Evolutionary conservation across 768 basidiomycete species (phyloP).

Genomic region (Gloeophyllum trabeum): DNA sequence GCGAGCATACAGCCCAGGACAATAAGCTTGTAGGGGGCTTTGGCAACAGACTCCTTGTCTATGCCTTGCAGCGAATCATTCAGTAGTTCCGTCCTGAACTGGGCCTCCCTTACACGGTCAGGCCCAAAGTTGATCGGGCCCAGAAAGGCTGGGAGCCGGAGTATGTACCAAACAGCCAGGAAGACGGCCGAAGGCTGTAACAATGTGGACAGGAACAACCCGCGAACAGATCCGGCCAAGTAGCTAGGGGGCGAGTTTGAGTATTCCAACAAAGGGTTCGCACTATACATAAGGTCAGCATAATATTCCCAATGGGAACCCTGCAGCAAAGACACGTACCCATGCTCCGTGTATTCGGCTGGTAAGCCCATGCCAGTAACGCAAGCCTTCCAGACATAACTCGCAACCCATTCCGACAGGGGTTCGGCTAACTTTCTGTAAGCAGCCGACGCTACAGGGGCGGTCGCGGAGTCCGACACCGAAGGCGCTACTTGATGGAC

Average conservation of each 20-base stretch:
- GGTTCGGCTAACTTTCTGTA: conserved; percentile 73
- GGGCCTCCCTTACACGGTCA: conserved; percentile 46
- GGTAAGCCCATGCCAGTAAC: conserved; percentile 50
- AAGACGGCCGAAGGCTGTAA: conserved; percentile 75
- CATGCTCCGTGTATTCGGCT: no score
- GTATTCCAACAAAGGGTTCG: conserved; percentile 17
- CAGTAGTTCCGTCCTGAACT: conserved; percentile 54
- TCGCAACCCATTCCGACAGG: conserved; percentile 68
- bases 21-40: conserved; percentile 61
- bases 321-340: no score
- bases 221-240: conserved; percentile 54
- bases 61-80: conserved; percentile 31
- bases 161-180: conserved; percentile 75
- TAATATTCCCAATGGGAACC: no score
- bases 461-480: conserved; percentile 19
- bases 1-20: conserved; percentile 78
- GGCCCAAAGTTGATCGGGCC: conserved; percentile 35
- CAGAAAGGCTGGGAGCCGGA: conserved; percentile 62
- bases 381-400: conserved; percentile 76
- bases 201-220: conserved; percentile 65
- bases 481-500: conserved; percentile 2
- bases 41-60: conserved; percentile 40
- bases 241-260: conserved; percentile 36
- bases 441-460: conserved; percentile 37
- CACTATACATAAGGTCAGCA: no score